phyloP scores from a whole-genome alignment of 1,284 basidiomycete genomes.

The Agaricales sp. region DNA sequence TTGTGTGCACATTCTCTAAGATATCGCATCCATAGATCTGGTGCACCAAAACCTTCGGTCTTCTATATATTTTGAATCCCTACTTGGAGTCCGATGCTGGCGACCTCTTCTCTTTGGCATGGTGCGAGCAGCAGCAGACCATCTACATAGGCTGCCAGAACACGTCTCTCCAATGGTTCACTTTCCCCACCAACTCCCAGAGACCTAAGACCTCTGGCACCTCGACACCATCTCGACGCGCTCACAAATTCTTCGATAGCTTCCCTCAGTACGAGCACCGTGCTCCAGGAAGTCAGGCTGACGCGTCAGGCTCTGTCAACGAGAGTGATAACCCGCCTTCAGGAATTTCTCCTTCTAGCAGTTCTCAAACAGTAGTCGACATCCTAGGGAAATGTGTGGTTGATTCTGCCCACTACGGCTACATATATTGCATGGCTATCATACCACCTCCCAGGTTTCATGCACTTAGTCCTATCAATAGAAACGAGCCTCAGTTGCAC shows the following conservation, averaged over 20 bases:
- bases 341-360: constrained; percentile 21
- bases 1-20: constrained; percentile 3
- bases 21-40: constrained; percentile 52
- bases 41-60: constrained; percentile 65
- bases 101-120: constrained; percentile 85
- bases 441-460: constrained; percentile 31
- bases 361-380: constrained; percentile 26
- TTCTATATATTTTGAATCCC: constrained; percentile 74
- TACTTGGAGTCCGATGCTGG: constrained; percentile 80
- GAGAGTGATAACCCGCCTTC: constrained; percentile 17
- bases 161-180: constrained; percentile 81
- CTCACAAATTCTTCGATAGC: constrained; percentile 77
- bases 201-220: constrained; percentile 1
- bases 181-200: constrained; percentile 31
- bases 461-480: constrained; percentile 26
- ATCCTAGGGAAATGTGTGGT: constrained; percentile 64
- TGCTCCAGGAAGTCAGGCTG: constrained; percentile 43
- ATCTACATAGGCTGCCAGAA: constrained; percentile 88
- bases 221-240: constrained; percentile 28
- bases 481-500: constrained; percentile 19
- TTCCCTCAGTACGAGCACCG: constrained; percentile 59
- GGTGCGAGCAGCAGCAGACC: constrained; percentile 61
- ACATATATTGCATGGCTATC: constrained; percentile 77
- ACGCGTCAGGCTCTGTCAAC: constrained; percentile 15
- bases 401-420: constrained; percentile 88